phyloP scores from a whole-genome alignment of 306 rosid genomes.

The Citrullus mucosospermus region DNA sequence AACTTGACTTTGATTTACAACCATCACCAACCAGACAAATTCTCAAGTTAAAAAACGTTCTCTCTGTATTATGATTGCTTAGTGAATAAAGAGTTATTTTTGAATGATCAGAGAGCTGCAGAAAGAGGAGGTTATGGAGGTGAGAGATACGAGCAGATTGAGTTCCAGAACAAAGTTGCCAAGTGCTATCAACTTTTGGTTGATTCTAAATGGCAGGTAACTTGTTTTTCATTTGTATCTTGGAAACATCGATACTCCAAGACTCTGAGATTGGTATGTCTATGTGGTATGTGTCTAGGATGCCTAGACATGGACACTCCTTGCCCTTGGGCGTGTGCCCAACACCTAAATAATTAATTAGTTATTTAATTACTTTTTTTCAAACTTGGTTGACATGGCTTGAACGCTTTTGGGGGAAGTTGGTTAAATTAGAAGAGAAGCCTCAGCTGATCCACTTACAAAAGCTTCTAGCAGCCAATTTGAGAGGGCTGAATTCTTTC shows the following conservation, averaged over 20 bases:
- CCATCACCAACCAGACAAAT: background rate
- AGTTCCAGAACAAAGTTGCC: constrained; percentile 62
- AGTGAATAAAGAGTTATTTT: constrained; percentile 4
- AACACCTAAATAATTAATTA: background rate
- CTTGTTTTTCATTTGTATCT: background rate
- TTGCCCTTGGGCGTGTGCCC: background rate
- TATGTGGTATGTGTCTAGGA: background rate
- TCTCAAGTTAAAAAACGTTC: background rate
- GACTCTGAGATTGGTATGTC: background rate
- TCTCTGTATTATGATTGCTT: background rate
- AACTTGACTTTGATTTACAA: background rate
- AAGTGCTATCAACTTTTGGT: constrained; percentile 44
- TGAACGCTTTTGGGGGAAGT: background rate
- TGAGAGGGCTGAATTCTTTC: too few relatives aligned
- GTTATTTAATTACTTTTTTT: background rate
- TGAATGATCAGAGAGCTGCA: constrained; percentile 60
- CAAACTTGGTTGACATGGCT: background rate
- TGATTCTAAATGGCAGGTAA: constrained; percentile 78
- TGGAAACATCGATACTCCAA: background rate
- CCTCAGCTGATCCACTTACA: background rate
- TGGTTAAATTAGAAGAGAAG: background rate
- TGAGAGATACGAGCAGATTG: constrained; percentile 89
- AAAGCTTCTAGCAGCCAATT: too few relatives aligned
- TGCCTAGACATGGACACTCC: background rate
- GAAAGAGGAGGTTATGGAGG: constrained; percentile 89